A percentile compares a stretch with the other conserved stretches of the same genome.
Evolutionary conservation across 768 basidiomycete genomes (phyloP).

Genomic region (Leccinellum albellum): DNA sequence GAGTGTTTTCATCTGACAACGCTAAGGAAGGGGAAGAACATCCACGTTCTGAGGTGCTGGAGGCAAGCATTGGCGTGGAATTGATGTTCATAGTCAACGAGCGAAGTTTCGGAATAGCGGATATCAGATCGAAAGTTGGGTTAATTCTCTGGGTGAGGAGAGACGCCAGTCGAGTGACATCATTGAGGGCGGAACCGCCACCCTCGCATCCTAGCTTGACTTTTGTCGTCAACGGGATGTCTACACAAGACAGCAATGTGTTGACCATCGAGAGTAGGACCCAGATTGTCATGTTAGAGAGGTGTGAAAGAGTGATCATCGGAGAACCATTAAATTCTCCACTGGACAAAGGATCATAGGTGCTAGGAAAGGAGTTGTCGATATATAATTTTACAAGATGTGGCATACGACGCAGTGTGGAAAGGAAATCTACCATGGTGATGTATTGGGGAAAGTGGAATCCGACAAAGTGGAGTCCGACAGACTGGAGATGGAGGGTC

Average conservation of each 20-base stretch:
- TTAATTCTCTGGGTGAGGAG: not conserved
- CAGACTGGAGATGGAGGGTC: constrained; percentile 31
- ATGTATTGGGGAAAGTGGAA: constrained; percentile 12
- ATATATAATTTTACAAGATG: constrained; percentile 31
- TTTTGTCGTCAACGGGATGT: not conserved
- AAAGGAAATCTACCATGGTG: constrained; percentile 24
- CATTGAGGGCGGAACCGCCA: not conserved
- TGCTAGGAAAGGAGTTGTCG: constrained; percentile 29
- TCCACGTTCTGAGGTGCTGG: not conserved
- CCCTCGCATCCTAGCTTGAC: not conserved
- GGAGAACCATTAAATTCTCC: not conserved
- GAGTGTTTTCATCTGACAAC: not conserved
- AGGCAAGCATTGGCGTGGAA: not conserved
- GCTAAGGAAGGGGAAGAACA: no score
- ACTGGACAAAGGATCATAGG: not conserved
- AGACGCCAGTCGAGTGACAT: not conserved
- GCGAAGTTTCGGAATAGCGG: not conserved
- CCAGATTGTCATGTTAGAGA: not conserved
- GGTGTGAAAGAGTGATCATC: not conserved
- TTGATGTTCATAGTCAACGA: not conserved
- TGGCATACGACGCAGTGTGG: constrained; percentile 33
- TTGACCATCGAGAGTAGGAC: constrained; percentile 1
- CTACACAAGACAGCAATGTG: not conserved
- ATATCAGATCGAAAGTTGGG: not conserved
- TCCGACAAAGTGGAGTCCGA: constrained; percentile 20